A percentile compares a stretch with the other conserved stretches of the same genome.
Evolutionary conservation across 2,329 filamentous ascomycete genomes (phyloP).

Genomic region (Uncinocarpus reesii): DNA sequence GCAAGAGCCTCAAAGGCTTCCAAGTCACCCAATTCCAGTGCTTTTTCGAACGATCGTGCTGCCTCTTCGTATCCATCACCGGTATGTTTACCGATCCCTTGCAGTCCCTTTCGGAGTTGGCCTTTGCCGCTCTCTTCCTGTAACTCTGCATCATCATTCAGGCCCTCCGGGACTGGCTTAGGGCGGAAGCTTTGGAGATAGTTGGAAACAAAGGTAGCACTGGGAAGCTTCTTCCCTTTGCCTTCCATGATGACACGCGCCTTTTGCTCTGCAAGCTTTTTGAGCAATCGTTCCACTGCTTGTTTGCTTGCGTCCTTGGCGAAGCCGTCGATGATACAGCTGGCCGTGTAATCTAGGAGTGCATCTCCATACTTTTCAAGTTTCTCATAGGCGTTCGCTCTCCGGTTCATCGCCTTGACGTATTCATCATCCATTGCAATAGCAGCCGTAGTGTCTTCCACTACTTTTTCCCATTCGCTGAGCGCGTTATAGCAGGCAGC

Average conservation of each 20-base stretch:
- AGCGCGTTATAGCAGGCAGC: conserved; percentile 95
- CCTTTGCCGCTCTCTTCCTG: conserved; percentile 69
- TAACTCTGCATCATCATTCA: conserved; percentile 73
- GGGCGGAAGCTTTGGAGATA: conserved; percentile 97
- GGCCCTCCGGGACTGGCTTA: conserved; percentile 64
- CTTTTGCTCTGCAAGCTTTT: conserved; percentile 94
- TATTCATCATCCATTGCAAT: conserved; percentile 91
- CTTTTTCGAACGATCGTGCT: conserved; percentile 73
- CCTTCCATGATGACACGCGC: conserved; percentile 75
- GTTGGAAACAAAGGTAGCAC: conserved; percentile 93
- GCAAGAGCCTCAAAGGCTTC: conserved; percentile 79
- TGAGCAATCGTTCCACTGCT: conserved; percentile 82
- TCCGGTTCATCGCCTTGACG: conserved; percentile 92
- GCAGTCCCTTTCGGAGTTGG: conserved; percentile 72
- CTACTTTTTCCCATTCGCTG: conserved; percentile 86
- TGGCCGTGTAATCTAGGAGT: conserved; percentile 92
- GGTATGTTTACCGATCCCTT: conserved; percentile 74
- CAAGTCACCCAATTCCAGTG: conserved; percentile 69
- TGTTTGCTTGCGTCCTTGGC: conserved; percentile 80
- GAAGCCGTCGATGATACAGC: conserved; percentile 98
- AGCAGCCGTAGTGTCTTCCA: conserved; percentile 92
- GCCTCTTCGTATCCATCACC: conserved; percentile 87
- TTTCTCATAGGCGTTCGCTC: conserved; percentile 94
- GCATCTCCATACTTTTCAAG: conserved; percentile 84
- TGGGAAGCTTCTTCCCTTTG: conserved; percentile 78